Evolutionary conservation across 2,329 filamentous ascomycete species (phyloP).

Genomic region (Harringtonia aguacate): DNA sequence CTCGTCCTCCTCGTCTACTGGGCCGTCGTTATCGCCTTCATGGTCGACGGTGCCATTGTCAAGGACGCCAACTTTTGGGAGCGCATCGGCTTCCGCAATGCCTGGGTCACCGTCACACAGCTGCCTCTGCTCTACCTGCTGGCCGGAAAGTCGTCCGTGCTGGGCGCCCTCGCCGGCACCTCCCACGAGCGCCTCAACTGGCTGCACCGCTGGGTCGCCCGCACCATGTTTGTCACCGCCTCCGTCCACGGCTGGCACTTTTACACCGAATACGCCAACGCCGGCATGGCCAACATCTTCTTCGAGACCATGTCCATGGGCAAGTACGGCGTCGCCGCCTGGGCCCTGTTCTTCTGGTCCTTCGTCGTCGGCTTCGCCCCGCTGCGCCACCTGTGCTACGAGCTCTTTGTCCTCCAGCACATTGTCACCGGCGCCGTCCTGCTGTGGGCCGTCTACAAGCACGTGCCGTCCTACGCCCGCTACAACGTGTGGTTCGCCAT

Average conservation of each 20-base stretch:
- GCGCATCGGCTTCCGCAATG: constrained; percentile 56
- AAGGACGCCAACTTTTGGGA: constrained; percentile 49
- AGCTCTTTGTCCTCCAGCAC: constrained; percentile 61
- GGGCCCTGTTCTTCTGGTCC: constrained; percentile 56
- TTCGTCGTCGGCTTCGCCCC: constrained; percentile 52
- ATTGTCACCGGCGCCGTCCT: constrained; percentile 50
- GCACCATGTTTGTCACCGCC: constrained; percentile 57
- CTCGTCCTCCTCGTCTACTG: constrained; percentile 45
- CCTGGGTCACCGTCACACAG: constrained; percentile 55
- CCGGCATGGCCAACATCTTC: constrained; percentile 48
- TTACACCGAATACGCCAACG: constrained; percentile 50
- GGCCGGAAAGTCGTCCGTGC: constrained; percentile 44
- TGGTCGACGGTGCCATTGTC: constrained; percentile 35
- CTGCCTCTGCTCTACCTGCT: constrained; percentile 54
- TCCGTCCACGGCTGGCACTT: constrained; percentile 63
- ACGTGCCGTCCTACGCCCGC: constrained; percentile 47
- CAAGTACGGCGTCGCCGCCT: constrained; percentile 56
- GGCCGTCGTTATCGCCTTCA: constrained; percentile 47
- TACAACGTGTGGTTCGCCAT: constrained; percentile 59
- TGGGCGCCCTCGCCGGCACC: constrained; percentile 51
- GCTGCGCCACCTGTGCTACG: constrained; percentile 55
- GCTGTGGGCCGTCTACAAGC: constrained; percentile 51
- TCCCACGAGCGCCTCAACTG: constrained; percentile 63
- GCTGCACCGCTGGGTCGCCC: constrained; percentile 62
- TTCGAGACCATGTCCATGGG: constrained; percentile 52